Base-by-base conservation (phyloP, 345 rosid species). In the Jatropha curcas region DNA sequence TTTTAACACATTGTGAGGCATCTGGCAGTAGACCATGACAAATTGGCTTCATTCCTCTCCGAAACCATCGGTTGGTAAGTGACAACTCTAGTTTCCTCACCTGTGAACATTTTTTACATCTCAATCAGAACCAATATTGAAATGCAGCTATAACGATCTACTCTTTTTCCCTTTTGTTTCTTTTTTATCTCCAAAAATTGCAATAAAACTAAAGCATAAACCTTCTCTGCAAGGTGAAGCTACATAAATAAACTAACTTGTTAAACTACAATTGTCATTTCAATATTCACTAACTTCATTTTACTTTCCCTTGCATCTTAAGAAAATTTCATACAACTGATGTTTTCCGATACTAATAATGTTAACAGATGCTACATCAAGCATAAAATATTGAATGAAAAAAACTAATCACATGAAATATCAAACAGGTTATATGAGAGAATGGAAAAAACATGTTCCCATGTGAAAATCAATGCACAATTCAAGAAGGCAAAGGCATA, bases 61-160 rank as follows among this genome's bases (percentile, higher is more conserved):
- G 82, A 75, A 80, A 68, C 96, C 96, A 93, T 76, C 53, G 68
- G 45, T 85, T 85, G 71, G 89, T 66, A 60, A 93, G 82, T 31
- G 70, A 68, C 65, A 82, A 56, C 82, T 93, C 99, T 71, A 96
- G 82, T 76, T 88, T 96, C 79, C 99, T 88, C 61, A 91, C 98
- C 99, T 92, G 94, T 73, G 68, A 76, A 67, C 5, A 74, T 13
- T 33, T 4, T 63, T 65, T 55, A 14, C 41, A 46, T 68, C 25
- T 43, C 10, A 43, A 70, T 71, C 65, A 74, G n/a, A 68, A 25
- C 45, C 65, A 24, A 55, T 16, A 46, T 41, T 66, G 20, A 50
- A 41, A 34, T 13, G 61, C 25, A 39, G 33, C 50, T 60, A 68
- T 17, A 70, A 20, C 69, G 55, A 71, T 4, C 66, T 27, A 50